Percentiles rank a stretch among this genome's conserved stretches.
Conservation (phyloP, 164 flowering plant species). For the Chimonanthus praecox region DNA sequence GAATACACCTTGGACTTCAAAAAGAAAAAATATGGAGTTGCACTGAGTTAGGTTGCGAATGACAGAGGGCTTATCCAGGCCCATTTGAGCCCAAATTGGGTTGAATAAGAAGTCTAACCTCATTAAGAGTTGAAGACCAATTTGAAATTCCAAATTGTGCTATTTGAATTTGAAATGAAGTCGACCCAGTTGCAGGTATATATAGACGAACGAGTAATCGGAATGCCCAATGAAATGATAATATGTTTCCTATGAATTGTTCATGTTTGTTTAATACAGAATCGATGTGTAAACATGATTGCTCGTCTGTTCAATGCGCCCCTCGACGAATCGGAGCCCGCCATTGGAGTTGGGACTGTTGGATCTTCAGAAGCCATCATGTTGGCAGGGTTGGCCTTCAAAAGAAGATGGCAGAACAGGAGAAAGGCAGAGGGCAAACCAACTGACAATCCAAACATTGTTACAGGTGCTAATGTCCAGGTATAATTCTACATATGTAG, state of each 20-base stretch:
- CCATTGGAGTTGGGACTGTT: constrained; percentile 31
- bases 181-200: too few species aligned
- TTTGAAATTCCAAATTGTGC: too few species aligned
- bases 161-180: too few species aligned
- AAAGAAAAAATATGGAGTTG: too few species aligned
- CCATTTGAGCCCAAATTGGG: too few species aligned
- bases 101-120: too few species aligned
- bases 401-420: constrained; percentile 10
- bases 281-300: constrained; percentile 41
- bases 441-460: constrained; percentile 36
- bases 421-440: constrained; percentile 34
- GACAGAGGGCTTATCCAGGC: too few species aligned
- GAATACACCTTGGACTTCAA: too few species aligned
- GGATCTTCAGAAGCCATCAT: constrained; percentile 23
- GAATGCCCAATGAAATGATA: too few species aligned
- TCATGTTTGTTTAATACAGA: constrained; percentile 11
- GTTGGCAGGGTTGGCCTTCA: constrained; percentile 42
- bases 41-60: too few species aligned
- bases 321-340: constrained; percentile 27
- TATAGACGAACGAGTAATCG: too few species aligned
- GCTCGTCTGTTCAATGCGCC: constrained; percentile 41
- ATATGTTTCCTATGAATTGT: background rate
- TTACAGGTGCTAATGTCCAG: constrained; percentile 16
- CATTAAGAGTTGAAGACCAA: too few species aligned
- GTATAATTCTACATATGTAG: constrained; percentile 26